A percentile compares a stretch with the other conserved stretches of the same genome.
These are phyloP conservation scores for Peronospora destructor DNA, from an alignment of 352 stramenopile species.

Conservation along the genomic window DNA sequence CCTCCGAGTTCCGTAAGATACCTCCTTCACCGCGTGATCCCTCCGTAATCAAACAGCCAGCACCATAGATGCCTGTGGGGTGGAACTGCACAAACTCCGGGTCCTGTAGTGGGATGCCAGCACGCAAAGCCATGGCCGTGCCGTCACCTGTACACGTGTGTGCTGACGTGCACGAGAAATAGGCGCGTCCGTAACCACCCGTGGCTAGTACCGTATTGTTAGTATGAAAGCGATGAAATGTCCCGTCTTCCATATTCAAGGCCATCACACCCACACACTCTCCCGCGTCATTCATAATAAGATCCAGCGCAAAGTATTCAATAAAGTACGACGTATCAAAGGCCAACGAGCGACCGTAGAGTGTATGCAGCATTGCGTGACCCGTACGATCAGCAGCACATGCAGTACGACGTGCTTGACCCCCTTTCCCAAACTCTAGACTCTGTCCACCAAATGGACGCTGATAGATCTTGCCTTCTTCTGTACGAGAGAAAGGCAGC, in stretches of 20 bases:
- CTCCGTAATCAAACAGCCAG: slow-evolving; percentile 96
- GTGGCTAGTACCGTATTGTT: slow-evolving; percentile 91
- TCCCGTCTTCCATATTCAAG: slow-evolving; percentile 96
- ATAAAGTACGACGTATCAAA: slow-evolving; percentile 98
- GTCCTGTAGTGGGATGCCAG: slow-evolving; percentile 91
- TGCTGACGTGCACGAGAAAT: slow-evolving; percentile 95
- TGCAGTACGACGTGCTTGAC: slow-evolving; percentile 91
- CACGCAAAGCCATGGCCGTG: slow-evolving; percentile 93
- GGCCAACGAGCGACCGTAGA: slow-evolving; percentile 93
- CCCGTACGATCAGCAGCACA: slow-evolving; percentile 93
- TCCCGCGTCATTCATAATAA: slow-evolving; percentile 92
- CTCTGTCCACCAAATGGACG: slow-evolving; percentile 94
- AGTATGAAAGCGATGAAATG: slow-evolving; percentile 91
- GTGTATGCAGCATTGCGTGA: slow-evolving; percentile 96
- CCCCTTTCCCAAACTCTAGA: slow-evolving; percentile 93
- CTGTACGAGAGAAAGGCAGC: slow-evolving; percentile 93
- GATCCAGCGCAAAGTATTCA: slow-evolving; percentile 95
- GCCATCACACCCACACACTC: slow-evolving; percentile 91
- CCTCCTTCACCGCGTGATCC: slow-evolving; percentile 93
- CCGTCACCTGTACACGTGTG: slow-evolving; percentile 97
- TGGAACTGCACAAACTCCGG: slow-evolving; percentile 98
- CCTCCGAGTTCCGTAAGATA: slow-evolving; percentile 92
- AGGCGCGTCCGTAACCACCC: slow-evolving; percentile 92
- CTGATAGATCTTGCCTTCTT: slow-evolving; percentile 97
- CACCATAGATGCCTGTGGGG: slow-evolving; percentile 96